A percentile compares a stretch with the other conserved stretches of the same genome.
Evolutionary conservation across 176 grass and related monocot genomes (phyloP).

Genomic region (Themeda triandra): DNA sequence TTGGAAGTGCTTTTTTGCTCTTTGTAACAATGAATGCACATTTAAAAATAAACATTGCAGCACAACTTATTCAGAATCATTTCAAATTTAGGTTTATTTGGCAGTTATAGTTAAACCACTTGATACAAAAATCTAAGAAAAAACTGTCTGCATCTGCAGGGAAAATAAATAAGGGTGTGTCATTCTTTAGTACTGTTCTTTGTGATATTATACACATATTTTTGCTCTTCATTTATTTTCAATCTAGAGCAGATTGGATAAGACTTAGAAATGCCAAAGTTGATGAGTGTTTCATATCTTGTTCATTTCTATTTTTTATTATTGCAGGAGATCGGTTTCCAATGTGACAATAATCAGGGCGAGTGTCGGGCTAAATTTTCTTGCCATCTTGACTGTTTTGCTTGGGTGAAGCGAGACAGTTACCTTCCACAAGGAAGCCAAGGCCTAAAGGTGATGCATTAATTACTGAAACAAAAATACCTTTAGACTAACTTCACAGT

Average conservation of each 20-base stretch:
- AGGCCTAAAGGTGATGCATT: constrained; percentile 80
- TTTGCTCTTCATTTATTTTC: constrained; percentile 13
- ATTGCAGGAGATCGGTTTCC: constrained; percentile 91
- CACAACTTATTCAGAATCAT: not conserved
- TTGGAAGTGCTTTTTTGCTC: not conserved
- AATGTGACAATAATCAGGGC: constrained; percentile 83
- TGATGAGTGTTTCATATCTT: constrained; percentile 18
- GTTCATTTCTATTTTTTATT: constrained; percentile 25
- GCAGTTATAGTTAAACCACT: constrained; percentile 1
- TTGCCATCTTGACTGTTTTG: constrained; percentile 99
- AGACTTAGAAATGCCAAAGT: not conserved
- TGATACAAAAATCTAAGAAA: constrained; percentile 5
- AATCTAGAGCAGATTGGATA: constrained; percentile 16
- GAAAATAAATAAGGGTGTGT: not conserved
- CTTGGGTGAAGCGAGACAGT: constrained; percentile 99
- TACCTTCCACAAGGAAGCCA: constrained; percentile 99
- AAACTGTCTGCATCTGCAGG: constrained; percentile 4
- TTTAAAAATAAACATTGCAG: not conserved
- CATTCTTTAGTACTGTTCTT: not conserved
- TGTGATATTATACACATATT: not conserved
- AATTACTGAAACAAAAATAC: constrained; percentile 14
- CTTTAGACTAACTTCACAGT: not conserved
- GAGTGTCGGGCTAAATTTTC: constrained; percentile 98
- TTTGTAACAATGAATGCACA: no score
- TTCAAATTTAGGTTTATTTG: no score